phyloP scores from a whole-genome alignment of 2,329 filamentous ascomycete species.

The Nectriaceae sp. region DNA sequence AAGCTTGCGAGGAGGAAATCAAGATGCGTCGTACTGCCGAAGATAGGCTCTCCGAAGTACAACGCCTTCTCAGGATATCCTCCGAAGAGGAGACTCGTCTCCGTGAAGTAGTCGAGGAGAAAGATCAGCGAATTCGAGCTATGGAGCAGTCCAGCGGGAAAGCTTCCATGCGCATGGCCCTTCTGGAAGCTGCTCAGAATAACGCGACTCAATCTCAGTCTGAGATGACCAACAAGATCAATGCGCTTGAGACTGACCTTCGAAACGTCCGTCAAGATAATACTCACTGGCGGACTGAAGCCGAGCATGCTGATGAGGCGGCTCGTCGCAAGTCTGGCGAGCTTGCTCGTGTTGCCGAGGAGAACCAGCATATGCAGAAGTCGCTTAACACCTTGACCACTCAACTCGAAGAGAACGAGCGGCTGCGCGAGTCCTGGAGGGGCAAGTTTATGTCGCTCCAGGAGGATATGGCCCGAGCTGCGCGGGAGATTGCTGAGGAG shows the following conservation, averaged over 20 bases:
- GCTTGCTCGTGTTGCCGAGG: slow-evolving; percentile 48
- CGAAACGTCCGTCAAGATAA: slow-evolving; percentile 57
- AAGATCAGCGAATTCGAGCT: slow-evolving; percentile 64
- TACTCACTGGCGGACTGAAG: slow-evolving; percentile 62
- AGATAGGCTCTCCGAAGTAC: slow-evolving; percentile 72
- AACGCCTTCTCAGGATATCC: slow-evolving; percentile 67
- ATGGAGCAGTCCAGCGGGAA: slow-evolving; percentile 59
- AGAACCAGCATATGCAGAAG: slow-evolving; percentile 74
- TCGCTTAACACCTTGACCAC: slow-evolving; percentile 72
- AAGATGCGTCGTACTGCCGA: slow-evolving; percentile 66
- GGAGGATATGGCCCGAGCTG: slow-evolving; percentile 79
- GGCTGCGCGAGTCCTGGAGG: slow-evolving; percentile 81
- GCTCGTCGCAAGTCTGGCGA: slow-evolving; percentile 52
- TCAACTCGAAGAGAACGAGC: slow-evolving; percentile 84
- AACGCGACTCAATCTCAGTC: slow-evolving; percentile 55
- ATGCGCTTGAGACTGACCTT: slow-evolving; percentile 55
- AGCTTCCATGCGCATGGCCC: slow-evolving; percentile 61
- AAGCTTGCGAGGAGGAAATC: slow-evolving; percentile 65
- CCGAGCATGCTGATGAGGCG: slow-evolving; percentile 58
- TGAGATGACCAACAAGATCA: slow-evolving; percentile 58
- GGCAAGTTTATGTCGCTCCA: slow-evolving; percentile 83
- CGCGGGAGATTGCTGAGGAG: slow-evolving; percentile 79
- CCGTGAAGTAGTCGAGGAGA: slow-evolving; percentile 67
- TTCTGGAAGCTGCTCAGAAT: slow-evolving; percentile 68
- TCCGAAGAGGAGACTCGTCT: slow-evolving; percentile 74